Conservation (phyloP, 345 rosid genomes). For the Aquilaria yunnanensis region DNA sequence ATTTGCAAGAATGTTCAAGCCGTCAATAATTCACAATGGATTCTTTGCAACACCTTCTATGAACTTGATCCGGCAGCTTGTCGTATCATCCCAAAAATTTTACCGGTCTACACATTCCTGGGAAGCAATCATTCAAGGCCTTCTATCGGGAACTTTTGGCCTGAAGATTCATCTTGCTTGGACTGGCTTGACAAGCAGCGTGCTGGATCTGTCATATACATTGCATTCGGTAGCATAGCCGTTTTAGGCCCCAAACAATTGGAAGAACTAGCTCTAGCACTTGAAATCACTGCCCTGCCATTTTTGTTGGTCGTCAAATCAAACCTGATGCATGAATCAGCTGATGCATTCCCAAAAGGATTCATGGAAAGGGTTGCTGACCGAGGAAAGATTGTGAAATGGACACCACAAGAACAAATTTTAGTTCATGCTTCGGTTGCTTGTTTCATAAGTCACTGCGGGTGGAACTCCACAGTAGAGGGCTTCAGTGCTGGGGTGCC, state of each 20-base stretch:
- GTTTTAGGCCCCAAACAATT: slow-evolving; percentile 21
- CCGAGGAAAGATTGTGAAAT: slow-evolving; percentile 2
- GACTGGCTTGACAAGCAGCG: slow-evolving; percentile 39
- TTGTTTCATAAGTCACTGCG: slow-evolving; percentile 12
- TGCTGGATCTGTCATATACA: slow-evolving; percentile 31
- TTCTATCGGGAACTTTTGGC: slow-evolving; percentile 21
- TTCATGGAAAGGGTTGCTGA: neutral
- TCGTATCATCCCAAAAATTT: slow-evolving; percentile 11
- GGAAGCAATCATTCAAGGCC: neutral
- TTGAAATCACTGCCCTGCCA: slow-evolving; percentile 2
- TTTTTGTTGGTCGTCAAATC: slow-evolving; percentile 5
- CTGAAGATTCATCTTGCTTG: slow-evolving; percentile 28
- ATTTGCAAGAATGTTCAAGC: neutral
- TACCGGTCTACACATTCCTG: slow-evolving; percentile 27
- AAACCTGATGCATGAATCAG: neutral
- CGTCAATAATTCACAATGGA: slow-evolving; percentile 8
- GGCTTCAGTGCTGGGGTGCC: slow-evolving; percentile 24
- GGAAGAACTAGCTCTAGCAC: slow-evolving; percentile 25
- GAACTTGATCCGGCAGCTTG: slow-evolving; percentile 22
- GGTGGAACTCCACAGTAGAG: slow-evolving; percentile 21
- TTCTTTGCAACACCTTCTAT: slow-evolving; percentile 20
- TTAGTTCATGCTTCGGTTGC: slow-evolving; percentile 9
- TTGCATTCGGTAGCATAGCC: slow-evolving; percentile 33
- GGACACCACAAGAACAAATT: slow-evolving; percentile 2
- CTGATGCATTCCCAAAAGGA: neutral